Conservation (phyloP, 352 stramenopile genomes). For the Pythium dissotocum region DNA sequence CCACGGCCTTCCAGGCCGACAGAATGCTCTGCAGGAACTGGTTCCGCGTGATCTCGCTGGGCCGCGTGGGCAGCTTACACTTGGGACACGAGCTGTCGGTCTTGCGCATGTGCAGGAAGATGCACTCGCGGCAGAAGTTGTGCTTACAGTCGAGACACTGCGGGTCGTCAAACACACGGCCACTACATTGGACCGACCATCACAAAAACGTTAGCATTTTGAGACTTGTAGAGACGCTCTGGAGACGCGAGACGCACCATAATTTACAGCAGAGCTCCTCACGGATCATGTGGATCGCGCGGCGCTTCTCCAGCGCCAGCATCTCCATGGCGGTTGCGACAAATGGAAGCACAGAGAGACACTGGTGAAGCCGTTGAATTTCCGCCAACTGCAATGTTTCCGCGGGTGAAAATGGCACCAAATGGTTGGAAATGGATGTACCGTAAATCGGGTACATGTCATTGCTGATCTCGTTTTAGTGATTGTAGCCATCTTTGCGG, state of each 20-base stretch:
- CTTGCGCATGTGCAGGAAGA: slow-evolving; percentile 60
- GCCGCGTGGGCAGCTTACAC: slow-evolving; percentile 71
- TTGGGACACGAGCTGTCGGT: slow-evolving; percentile 63
- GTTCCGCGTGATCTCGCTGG: slow-evolving; percentile 82
- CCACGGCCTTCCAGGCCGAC: slow-evolving; percentile 72
- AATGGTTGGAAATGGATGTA: slow-evolving; percentile 11
- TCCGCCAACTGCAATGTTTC: slow-evolving; percentile 25
- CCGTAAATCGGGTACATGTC: slow-evolving; percentile 13
- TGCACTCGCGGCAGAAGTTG: slow-evolving; percentile 85
- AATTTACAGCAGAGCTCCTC: slow-evolving; percentile 78
- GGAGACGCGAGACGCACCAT: slow-evolving; percentile 43
- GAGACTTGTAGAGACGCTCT: neutral
- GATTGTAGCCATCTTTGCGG: slow-evolving; percentile 14
- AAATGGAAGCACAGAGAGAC: neutral
- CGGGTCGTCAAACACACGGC: slow-evolving; percentile 75
- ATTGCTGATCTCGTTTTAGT: slow-evolving; percentile 1
- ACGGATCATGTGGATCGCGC: slow-evolving; percentile 74
- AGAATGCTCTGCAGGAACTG: slow-evolving; percentile 87
- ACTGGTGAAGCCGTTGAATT: neutral
- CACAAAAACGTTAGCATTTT: neutral
- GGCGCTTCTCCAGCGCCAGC: slow-evolving; percentile 49
- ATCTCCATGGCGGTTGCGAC: slow-evolving; percentile 44
- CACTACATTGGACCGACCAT: slow-evolving; percentile 29
- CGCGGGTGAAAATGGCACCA: slow-evolving; percentile 9
- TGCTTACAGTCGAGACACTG: slow-evolving; percentile 88